Evolutionary conservation across 495 filamentous ascomycete species (phyloP).

Genomic region (Tuber brumale): DNA sequence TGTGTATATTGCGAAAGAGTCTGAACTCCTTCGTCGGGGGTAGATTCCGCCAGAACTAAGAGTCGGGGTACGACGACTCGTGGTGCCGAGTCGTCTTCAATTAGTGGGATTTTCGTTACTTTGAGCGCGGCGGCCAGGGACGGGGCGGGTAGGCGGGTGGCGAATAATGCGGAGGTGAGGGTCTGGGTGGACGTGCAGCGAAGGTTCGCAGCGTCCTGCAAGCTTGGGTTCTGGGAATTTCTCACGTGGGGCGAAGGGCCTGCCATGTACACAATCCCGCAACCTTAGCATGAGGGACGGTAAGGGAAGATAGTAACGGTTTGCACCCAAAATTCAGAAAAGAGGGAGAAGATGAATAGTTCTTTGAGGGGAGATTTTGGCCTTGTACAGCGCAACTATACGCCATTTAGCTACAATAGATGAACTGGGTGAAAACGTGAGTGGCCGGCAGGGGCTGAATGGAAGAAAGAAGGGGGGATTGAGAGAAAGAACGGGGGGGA

Average conservation of each 20-base stretch:
- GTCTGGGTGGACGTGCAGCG: slow-evolving; percentile 14
- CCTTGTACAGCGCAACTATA: neutral
- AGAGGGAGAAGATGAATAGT: neutral
- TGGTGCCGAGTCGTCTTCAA: slow-evolving; percentile 28
- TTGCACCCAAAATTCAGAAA: neutral
- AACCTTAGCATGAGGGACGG: slow-evolving; percentile 1
- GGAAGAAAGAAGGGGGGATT: neutral
- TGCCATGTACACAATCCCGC: slow-evolving; percentile 28
- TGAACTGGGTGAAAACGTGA: neutral
- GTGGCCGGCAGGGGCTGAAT: neutral
- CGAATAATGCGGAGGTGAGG: slow-evolving; percentile 19
- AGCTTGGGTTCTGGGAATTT: slow-evolving; percentile 25
- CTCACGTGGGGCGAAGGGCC: slow-evolving; percentile 24
- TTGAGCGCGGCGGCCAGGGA: slow-evolving; percentile 9
- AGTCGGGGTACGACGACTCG: slow-evolving; percentile 17
- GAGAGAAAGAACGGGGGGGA: neutral
- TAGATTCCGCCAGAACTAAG: slow-evolving; percentile 39
- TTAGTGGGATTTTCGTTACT: slow-evolving; percentile 32
- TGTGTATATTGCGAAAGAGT: slow-evolving; percentile 39
- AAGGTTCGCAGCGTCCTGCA: slow-evolving; percentile 19
- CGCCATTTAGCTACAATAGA: neutral
- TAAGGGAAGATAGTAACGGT: neutral
- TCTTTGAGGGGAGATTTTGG: neutral
- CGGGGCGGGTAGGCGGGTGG: slow-evolving; percentile 12
- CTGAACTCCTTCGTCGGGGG: slow-evolving; percentile 39